Conservation (phyloP, 768 basidiomycete species). For the Serendipita sp. region DNA sequence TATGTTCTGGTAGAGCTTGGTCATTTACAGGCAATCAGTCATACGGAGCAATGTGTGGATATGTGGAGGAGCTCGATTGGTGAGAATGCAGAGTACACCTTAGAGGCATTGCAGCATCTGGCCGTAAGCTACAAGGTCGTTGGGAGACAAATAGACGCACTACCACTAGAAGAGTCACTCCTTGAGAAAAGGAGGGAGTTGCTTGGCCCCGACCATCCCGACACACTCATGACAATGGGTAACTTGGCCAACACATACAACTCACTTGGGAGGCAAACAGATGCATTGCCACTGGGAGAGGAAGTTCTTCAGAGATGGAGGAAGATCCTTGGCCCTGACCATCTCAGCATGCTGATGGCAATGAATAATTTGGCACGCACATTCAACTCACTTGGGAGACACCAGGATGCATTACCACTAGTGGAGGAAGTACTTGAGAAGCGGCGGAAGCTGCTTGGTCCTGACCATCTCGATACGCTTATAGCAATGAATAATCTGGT, state of each 20-base stretch:
- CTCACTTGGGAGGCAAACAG: not conserved
- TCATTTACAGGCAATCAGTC: not conserved
- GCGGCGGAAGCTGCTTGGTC: not conserved
- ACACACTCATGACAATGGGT: not conserved
- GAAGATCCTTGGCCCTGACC: not conserved
- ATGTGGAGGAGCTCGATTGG: not conserved
- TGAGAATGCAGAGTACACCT: not conserved
- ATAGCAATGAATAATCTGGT: not conserved
- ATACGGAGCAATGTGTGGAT: not conserved
- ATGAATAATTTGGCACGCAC: not conserved
- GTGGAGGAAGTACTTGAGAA: not conserved
- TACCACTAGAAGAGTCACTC: not conserved
- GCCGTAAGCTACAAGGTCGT: not conserved
- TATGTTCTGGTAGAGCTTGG: not conserved
- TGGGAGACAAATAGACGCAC: not conserved
- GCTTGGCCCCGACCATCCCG: not conserved
- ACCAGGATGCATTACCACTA: not conserved
- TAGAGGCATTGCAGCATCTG: not conserved
- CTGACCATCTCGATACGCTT: not conserved
- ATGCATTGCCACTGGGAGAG: not conserved
- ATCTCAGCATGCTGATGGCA: not conserved
- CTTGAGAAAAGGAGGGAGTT: not conserved
- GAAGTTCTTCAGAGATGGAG: not conserved
- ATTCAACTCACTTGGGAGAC: not conserved
- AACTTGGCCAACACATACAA: not conserved